Evolutionary conservation across 148 eudicot genomes (phyloP), one percentile per base, ranked within the genome.

Genomic region (Pharnaceum exiguum): DNA sequence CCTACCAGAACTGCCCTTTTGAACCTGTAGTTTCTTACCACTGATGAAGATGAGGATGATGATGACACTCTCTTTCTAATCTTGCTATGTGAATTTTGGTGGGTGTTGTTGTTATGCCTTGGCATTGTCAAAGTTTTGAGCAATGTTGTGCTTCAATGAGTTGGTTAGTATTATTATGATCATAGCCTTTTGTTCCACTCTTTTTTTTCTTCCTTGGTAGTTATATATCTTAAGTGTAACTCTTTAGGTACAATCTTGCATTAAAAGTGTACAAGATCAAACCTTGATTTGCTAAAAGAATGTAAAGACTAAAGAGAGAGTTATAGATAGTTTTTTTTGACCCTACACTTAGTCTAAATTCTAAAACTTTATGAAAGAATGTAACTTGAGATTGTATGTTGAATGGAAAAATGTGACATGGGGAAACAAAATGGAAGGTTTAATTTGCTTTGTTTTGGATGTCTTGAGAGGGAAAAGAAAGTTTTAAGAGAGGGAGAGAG

Each of bases 41-140:
- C 52, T 23, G 81, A 71, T 4, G 95, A 80, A 2, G 89, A 65
- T 6, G 95, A 83, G 5, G 95, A 84, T 52, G 72, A 61, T 27
- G 73, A 76, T 39, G 74, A 64, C 0, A 79, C 91, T 36, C 91
- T 76, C 65, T 80, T 84, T 60, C 96, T 80, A 57, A 80, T 78
- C 63, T 73, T 84, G 61, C 82, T 77, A 31, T 79, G 46, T 46
- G 44, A 37, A 46, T 51, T 42, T 51, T 59, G 51, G 12, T 52
- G 15, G 15, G 17, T 62, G 6, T 17, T 55, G 6, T 17, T 55
- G 22, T 31, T 63, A 31, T 53, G 37, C 59, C 79, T 75, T 66
- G 75, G 79, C 79, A 62, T 71, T 64, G 65, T 65, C 52, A n/a
- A n/a, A n/a, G n/a, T n/a, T n/a, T n/a, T n/a, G n/a, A n/a, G n/a